phyloP scores from a whole-genome alignment of 164 flowering plant species.

The Platanus orientalis region DNA sequence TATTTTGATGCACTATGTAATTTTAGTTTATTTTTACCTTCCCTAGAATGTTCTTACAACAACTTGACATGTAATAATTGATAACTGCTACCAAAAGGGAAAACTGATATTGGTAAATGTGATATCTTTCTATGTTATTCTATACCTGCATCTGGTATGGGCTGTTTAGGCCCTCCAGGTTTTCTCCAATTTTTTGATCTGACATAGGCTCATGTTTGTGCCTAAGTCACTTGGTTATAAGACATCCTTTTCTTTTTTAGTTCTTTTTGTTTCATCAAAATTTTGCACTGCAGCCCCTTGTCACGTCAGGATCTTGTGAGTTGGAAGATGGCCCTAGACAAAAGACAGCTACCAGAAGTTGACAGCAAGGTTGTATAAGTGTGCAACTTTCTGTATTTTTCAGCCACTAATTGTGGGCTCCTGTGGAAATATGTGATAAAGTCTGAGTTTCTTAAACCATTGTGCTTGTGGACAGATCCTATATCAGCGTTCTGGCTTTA shows the following conservation, averaged over 20 bases:
- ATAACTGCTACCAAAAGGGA: too few species aligned
- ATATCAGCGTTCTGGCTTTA: constrained; percentile 66
- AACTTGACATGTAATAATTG: too few species aligned
- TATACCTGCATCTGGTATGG: too few species aligned
- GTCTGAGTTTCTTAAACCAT: constrained; percentile 2
- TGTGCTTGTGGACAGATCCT: constrained; percentile 42
- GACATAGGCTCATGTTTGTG: too few species aligned
- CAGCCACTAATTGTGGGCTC: not conserved
- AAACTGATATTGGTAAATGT: too few species aligned
- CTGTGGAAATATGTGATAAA: not conserved
- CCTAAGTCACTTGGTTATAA: too few species aligned
- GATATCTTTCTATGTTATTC: too few species aligned
- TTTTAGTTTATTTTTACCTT: too few species aligned
- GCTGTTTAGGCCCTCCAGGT: too few species aligned
- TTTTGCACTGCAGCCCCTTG: constrained; percentile 58
- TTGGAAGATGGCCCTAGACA: constrained; percentile 95
- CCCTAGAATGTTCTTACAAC: too few species aligned
- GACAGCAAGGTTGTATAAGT: constrained; percentile 59
- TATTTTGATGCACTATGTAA: too few species aligned
- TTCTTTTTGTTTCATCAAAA: not conserved
- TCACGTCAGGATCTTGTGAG: constrained; percentile 98
- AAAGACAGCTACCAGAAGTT: constrained; percentile 74
- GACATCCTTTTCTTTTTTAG: not conserved
- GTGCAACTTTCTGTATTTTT: not conserved
- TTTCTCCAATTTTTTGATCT: too few species aligned